Percentiles rank a stretch among this genome's conserved stretches.
Conservation (phyloP, 1,139 yeast species). For the Entelexis paramagnoliae region DNA sequence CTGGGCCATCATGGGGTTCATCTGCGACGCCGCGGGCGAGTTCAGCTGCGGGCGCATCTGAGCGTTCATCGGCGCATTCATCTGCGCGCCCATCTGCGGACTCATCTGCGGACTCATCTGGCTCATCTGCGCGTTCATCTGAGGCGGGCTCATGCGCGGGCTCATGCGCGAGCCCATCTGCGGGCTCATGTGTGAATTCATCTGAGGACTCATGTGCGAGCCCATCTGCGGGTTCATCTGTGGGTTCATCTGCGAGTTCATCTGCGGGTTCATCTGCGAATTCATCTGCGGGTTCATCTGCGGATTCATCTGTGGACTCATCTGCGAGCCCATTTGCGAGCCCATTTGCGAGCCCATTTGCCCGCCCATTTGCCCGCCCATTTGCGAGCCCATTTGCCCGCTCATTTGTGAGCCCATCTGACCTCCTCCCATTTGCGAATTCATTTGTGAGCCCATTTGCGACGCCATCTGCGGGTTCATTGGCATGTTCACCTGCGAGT, state of each 20-base stretch:
- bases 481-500: constrained; percentile 1
- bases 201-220: neutral
- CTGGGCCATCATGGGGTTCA: constrained; percentile 7
- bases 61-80: neutral
- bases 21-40: constrained; percentile 1
- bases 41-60: constrained; percentile 8
- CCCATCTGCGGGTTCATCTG: neutral
- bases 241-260: neutral
- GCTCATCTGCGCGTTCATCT: constrained; percentile 2
- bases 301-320: constrained; percentile 1
- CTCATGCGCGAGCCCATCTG: constrained; percentile 5
- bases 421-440: neutral
- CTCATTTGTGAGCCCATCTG: constrained; percentile 1
- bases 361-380: neutral
- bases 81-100: neutral
- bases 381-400: constrained; percentile 5
- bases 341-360: neutral
- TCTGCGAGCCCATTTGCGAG: neutral
- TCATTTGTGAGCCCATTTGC: too few species aligned
- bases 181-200: constrained; percentile 6
- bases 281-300: constrained; percentile 1
- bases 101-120: neutral
- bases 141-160: constrained; percentile 7
- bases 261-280: constrained; percentile 2
- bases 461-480: constrained; percentile 11